Percentiles rank a stretch among this genome's conserved stretches.
These are phyloP conservation scores for Erodium trifolium DNA, from an alignment of 441 rosid genomes.

Conservation along the genomic window DNA sequence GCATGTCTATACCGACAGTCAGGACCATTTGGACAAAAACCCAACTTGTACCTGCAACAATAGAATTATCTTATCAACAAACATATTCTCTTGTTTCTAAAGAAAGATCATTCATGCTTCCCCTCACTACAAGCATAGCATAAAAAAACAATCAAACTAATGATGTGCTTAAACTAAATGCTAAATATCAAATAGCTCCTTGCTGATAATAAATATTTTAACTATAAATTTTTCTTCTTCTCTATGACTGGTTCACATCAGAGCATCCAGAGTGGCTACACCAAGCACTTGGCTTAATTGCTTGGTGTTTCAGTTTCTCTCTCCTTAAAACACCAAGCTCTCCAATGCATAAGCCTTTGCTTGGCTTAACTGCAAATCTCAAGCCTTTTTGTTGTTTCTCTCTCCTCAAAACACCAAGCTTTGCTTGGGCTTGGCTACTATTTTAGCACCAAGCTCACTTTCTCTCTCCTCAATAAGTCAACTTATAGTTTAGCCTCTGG, in stretches of 20 bases:
- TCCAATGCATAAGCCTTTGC: too few relatives aligned
- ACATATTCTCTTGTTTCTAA: background rate
- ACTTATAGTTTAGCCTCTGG: too few relatives aligned
- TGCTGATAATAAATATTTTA: background rate
- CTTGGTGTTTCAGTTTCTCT: too few relatives aligned
- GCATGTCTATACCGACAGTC: slow-evolving; percentile 93
- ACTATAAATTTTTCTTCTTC: background rate
- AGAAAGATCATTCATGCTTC: background rate
- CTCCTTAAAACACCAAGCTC: too few relatives aligned
- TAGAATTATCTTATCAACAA: slow-evolving; percentile 11
- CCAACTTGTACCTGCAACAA: slow-evolving; percentile 79
- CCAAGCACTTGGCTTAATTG: too few relatives aligned
- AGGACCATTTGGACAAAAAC: slow-evolving; percentile 98
- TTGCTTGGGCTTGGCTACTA: too few relatives aligned
- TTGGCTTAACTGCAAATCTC: too few relatives aligned
- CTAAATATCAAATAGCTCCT: background rate
- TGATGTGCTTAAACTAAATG: background rate
- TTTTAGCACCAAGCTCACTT: too few relatives aligned
- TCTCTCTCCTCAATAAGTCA: too few relatives aligned
- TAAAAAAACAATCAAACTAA: background rate
- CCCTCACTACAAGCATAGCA: background rate
- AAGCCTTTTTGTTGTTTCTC: too few relatives aligned
- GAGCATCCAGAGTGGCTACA: too few relatives aligned
- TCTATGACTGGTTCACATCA: background rate
- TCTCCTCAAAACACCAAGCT: too few relatives aligned